Percentiles rank a stretch among this genome's conserved stretches.
Conservation (phyloP, 164 flowering plant species). For the Malania oleifera region DNA sequence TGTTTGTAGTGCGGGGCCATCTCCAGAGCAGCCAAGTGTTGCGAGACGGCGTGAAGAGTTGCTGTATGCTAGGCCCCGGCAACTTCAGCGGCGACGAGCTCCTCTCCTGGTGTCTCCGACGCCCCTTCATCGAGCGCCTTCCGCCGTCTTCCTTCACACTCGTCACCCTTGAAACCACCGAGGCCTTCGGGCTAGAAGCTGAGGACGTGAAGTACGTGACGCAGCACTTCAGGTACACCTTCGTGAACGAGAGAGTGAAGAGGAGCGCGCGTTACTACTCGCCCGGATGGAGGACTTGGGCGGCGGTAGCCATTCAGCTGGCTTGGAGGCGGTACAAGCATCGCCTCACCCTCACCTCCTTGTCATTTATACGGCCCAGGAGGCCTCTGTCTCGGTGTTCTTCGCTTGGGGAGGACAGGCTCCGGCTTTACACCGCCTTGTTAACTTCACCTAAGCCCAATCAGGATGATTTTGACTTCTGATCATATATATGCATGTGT, state of each 20-base stretch:
- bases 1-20: constrained; percentile 87
- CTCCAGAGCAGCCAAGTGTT: constrained; percentile 90
- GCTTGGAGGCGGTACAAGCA: constrained; percentile 92
- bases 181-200: constrained; percentile 88
- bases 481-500: too few relatives aligned
- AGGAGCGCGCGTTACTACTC: constrained; percentile 90
- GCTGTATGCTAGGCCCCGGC: constrained; percentile 96
- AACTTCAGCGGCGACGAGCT: constrained; percentile 96
- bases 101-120: constrained; percentile 82
- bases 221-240: constrained; percentile 88
- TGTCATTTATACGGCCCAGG: constrained; percentile 82
- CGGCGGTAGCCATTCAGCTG: constrained; percentile 87
- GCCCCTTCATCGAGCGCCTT: constrained; percentile 78
- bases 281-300: constrained; percentile 98
- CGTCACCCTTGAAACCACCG: constrained; percentile 78
- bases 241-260: constrained; percentile 78
- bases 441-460: constrained; percentile 93
- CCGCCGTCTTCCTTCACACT: constrained; percentile 88
- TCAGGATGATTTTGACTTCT: constrained; percentile 70
- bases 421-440: constrained; percentile 83
- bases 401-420: constrained; percentile 79
- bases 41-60: constrained; percentile 77
- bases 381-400: constrained; percentile 76
- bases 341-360: constrained; percentile 65
- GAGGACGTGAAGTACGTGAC: constrained; percentile 89